Evolutionary conservation across 371 early-diverging fungal species (phyloP), one percentile per base, ranked within the genome.

Genomic region (Fennellomyces sp.): DNA sequence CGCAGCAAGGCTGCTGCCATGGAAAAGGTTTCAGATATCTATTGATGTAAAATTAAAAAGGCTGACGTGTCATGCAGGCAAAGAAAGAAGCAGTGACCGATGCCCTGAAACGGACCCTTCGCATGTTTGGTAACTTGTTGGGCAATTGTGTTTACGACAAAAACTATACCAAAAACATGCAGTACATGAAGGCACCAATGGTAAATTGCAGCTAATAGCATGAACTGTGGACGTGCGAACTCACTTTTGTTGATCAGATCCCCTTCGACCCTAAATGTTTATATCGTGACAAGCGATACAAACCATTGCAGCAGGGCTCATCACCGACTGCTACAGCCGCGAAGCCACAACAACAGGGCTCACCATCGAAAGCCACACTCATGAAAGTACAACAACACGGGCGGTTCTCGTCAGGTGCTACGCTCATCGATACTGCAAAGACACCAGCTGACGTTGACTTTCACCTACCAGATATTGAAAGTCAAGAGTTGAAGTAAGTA

Each of bases 11-110:
- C 83, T 0, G 64, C 69, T 11, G 99, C 96, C 1, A 87, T 94
- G 57, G 96, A 98, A 69, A 97, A 97, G 78, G 91, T 87, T 51
- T 39, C 11, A 42, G 19, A 7, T 45, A 17, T 5, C 7, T 33
- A 8, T 39, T 1, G 17, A 11, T n/a, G 0, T 39, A n/a, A n/a
- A n/a, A n/a, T n/a, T n/a, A n/a, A n/a, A n/a, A n/a, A n/a, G n/a
- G n/a, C n/a, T n/a, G n/a, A n/a, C n/a, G n/a, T n/a, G n/a, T n/a
- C n/a, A n/a, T n/a, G n/a, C n/a, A 90, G 83, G 96, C 96, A 5
- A 92, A 89, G 65, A 99, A 99, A 64, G 97, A 97, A 73, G 96
- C 99, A 1, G 85, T 84, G 0, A 99, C 99, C 0, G 99, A 99
- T 78, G 97, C 88, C 0, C 59, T 96, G 27, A 99, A 99, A 76